Conservation (phyloP, 306 rosid species). For the Rosa lucieae region DNA sequence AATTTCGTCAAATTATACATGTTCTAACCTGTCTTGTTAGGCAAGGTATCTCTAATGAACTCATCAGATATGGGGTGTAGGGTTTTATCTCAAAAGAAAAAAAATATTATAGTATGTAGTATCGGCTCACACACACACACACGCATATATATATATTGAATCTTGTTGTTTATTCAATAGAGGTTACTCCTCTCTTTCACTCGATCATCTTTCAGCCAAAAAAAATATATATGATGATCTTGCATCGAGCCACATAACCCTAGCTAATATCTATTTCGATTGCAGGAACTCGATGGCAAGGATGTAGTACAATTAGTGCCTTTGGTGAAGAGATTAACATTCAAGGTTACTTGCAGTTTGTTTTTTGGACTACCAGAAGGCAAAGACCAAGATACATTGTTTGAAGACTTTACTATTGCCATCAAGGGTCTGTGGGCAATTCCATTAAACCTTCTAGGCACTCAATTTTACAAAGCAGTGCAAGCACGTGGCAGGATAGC, state of each 20-base stretch:
- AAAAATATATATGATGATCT: not conserved
- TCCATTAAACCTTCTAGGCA: slow-evolving; percentile 17
- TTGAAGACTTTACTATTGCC: slow-evolving; percentile 7
- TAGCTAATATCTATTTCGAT: not conserved
- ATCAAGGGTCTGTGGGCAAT: slow-evolving; percentile 4
- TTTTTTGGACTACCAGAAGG: slow-evolving; percentile 16
- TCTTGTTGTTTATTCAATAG: too few relatives aligned
- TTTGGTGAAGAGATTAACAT: slow-evolving; percentile 12
- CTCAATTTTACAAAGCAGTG: slow-evolving; percentile 8
- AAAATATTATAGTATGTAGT: too few relatives aligned
- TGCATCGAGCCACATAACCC: not conserved
- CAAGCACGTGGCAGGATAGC: slow-evolving; percentile 11
- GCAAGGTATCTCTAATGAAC: too few relatives aligned
- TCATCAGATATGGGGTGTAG: too few relatives aligned
- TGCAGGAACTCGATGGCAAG: slow-evolving; percentile 6
- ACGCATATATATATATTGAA: too few relatives aligned
- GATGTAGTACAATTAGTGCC: slow-evolving; percentile 1
- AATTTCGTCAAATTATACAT: not conserved
- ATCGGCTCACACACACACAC: too few relatives aligned
- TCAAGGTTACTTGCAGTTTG: slow-evolving; percentile 15
- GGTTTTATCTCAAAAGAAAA: too few relatives aligned
- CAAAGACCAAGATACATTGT: not conserved
- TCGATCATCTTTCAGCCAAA: too few relatives aligned
- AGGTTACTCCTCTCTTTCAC: too few relatives aligned
- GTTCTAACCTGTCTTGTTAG: too few relatives aligned